Evolutionary conservation across 1,139 yeast genomes (phyloP).

Genomic region (Suhomyces coccinellae): DNA sequence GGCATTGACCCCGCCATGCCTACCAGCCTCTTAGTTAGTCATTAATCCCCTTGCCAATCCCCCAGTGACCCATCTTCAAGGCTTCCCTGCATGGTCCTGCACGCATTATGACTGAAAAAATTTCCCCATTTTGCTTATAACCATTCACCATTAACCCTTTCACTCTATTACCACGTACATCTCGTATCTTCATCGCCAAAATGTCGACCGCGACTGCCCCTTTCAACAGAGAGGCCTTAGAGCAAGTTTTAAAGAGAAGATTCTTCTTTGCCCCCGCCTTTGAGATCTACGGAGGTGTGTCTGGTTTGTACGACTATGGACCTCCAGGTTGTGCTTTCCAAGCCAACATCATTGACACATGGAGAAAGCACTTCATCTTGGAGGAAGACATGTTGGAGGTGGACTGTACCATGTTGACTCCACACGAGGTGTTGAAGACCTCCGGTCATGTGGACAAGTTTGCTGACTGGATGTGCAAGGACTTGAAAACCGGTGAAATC

Average conservation of each 20-base stretch:
- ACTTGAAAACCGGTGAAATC: slow-evolving; percentile 92
- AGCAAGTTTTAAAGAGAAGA: slow-evolving; percentile 88
- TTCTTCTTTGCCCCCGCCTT: slow-evolving; percentile 97
- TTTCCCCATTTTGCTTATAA: not conserved
- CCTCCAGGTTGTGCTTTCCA: slow-evolving; percentile 99
- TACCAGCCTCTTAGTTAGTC: too few species aligned
- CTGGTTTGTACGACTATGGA: slow-evolving; percentile 97
- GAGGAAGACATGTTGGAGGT: slow-evolving; percentile 99
- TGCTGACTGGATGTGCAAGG: slow-evolving; percentile 99
- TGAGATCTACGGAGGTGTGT: slow-evolving; percentile 97
- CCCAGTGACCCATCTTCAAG: not conserved
- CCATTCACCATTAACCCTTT: slow-evolving; percentile 7
- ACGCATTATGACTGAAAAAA: slow-evolving; percentile 3
- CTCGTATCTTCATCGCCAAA: slow-evolving; percentile 11
- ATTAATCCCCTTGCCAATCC: too few species aligned
- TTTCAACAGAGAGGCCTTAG: slow-evolving; percentile 83
- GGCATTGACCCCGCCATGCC: too few species aligned
- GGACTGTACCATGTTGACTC: slow-evolving; percentile 96
- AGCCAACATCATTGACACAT: slow-evolving; percentile 88
- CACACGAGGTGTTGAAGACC: slow-evolving; percentile 94
- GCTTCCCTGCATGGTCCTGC: not conserved
- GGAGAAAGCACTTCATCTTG: slow-evolving; percentile 97
- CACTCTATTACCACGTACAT: slow-evolving; percentile 4
- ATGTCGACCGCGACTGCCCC: slow-evolving; percentile 41
- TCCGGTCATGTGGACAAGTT: slow-evolving; percentile 99